These are phyloP conservation scores for Boletus patriciae DNA, from an alignment of 768 basidiomycete genomes.

Conservation along the genomic window DNA sequence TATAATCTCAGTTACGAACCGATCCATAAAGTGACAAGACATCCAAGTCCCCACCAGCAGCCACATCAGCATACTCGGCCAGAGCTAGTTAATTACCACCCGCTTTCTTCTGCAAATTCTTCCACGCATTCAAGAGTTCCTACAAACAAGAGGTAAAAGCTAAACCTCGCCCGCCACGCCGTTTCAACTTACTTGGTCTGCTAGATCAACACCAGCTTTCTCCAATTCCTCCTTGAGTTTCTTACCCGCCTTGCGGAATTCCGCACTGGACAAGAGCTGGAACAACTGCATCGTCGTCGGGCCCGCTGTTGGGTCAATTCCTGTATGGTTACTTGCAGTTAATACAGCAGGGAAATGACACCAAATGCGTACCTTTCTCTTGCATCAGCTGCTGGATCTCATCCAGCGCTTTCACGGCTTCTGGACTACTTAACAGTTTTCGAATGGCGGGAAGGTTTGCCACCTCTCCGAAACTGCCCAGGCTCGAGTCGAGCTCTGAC, in stretches of 20 bases:
- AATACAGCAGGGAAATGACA: not conserved
- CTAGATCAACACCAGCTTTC: slow-evolving; percentile 60
- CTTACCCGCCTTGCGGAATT: slow-evolving; percentile 50
- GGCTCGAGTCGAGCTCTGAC: slow-evolving; percentile 37
- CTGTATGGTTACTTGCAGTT: slow-evolving; percentile 30
- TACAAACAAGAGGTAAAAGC: slow-evolving; percentile 20
- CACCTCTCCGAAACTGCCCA: slow-evolving; percentile 42
- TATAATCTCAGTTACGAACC: no score
- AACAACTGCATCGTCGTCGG: slow-evolving; percentile 56
- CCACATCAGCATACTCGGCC: not conserved
- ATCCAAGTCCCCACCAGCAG: not conserved
- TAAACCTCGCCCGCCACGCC: not conserved
- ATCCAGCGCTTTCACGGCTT: slow-evolving; percentile 48
- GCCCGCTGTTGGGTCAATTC: slow-evolving; percentile 46
- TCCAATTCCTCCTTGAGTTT: slow-evolving; percentile 49
- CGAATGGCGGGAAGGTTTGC: slow-evolving; percentile 43
- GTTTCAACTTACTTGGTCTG: slow-evolving; percentile 45
- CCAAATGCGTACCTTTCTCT: slow-evolving; percentile 42
- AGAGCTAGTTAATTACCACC: slow-evolving; percentile 16
- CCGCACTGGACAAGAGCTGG: slow-evolving; percentile 50
- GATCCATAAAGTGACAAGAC: not conserved
- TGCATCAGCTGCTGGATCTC: slow-evolving; percentile 47
- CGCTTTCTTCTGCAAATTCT: slow-evolving; percentile 35
- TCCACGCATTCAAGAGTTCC: slow-evolving; percentile 47
- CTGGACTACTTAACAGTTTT: slow-evolving; percentile 50